Evolutionary conservation across 164 flowering plant genomes (phyloP), one percentile per base, ranked within the genome.

Genomic region (Berberis thunbergii): DNA sequence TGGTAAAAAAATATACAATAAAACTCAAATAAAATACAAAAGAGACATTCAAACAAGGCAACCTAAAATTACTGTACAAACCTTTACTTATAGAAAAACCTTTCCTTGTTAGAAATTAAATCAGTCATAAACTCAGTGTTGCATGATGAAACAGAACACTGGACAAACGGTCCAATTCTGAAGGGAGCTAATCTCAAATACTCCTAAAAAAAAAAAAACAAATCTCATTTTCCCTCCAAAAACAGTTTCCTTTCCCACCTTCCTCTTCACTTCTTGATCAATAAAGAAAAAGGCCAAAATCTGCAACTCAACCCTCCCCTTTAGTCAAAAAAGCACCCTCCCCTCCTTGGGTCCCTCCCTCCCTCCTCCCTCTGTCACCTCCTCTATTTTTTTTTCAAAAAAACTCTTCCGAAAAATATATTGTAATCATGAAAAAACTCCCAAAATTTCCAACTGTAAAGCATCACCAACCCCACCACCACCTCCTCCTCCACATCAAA

Each of bases 401-500:
- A 12, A 61, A 61, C 9, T 11, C 6, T 1, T 5, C 40, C 54
- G 3, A 52, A 4, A 10, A 1, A 1, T 52, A 7, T 52, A 52
- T 4, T 52, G n/a, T 52, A 10, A 52, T 6, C 54, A 48, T 48
- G 7, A 62, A 10, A 13, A 8, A 43, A 59, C 13, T 5, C 13
- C 10, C 46, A n/a, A 2, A 63, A 48, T 49, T 50, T 54, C 52
- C 60, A 54, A 64, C 67, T 64, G 67, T 64, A 64, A 64, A 64
- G 67, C 26, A 39, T 46, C 4, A 59, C 11, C 57, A 49, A 62
- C 62, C 40, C 68, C 68, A 57, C 55, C 67, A 56, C 43, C 60
- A 38, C 43, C 60, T 45, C 45, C 45, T 7, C 55, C 55, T 1
- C 57, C 48, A 7, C 50, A 5, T 8, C 60, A 45, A 26, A 65